phyloP scores from a whole-genome alignment of 2,329 filamentous ascomycete genomes.

The Blastomyces emzantsi region DNA sequence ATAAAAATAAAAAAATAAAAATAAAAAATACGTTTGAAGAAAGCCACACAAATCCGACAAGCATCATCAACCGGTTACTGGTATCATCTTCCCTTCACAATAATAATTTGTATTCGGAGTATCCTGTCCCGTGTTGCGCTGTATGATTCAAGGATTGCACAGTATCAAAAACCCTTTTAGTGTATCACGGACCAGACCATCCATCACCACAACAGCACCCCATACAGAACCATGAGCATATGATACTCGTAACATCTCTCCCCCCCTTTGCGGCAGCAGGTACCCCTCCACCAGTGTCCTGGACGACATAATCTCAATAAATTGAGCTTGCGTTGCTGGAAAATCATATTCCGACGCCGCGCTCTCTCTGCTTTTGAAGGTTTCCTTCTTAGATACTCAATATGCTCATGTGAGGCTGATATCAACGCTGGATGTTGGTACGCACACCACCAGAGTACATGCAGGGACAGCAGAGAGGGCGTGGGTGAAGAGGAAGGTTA shows the following conservation, averaged over 20 bases:
- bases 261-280: not conserved
- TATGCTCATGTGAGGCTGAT: not conserved
- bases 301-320: not conserved
- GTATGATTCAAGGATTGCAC: slow-evolving; percentile 10
- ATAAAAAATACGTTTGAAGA: not conserved
- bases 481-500: not conserved
- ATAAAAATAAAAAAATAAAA: too few relatives aligned
- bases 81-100: not conserved
- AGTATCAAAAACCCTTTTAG: not conserved
- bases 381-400: not conserved
- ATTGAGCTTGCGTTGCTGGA: not conserved
- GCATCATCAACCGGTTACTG: not conserved
- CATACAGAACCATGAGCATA: not conserved
- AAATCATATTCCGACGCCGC: not conserved
- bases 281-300: not conserved
- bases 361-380: not conserved
- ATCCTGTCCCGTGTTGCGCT: not conserved
- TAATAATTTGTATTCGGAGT: too few relatives aligned
- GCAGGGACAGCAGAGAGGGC: not conserved
- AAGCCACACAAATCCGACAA: not conserved
- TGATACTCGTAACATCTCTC: not conserved
- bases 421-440: not conserved
- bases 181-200: not conserved
- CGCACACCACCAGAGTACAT: not conserved
- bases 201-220: not conserved